Percentiles rank a stretch among this genome's conserved stretches.
Evolutionary conservation across 805 yeast species (phyloP).

Genomic region (Candida nanaspora): DNA sequence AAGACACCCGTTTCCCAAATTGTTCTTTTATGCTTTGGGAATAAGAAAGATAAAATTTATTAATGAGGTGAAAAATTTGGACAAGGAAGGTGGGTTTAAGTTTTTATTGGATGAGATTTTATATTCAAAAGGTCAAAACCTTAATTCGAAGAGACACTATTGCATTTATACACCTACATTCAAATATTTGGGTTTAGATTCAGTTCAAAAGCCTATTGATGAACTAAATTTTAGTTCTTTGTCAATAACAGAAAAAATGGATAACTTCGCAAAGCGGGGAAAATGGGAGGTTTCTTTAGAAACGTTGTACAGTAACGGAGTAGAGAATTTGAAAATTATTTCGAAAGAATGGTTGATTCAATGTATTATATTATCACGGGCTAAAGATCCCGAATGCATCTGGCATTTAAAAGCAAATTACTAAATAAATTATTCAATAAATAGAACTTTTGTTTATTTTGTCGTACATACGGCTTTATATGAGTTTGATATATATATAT

Average conservation of each 20-base stretch:
- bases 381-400: neutral
- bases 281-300: neutral
- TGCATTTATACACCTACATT: neutral
- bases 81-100: neutral
- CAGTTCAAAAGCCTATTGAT: too few species aligned
- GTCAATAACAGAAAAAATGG: neutral
- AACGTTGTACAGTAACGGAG: neutral
- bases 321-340: too few species aligned
- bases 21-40: conserved; percentile 15
- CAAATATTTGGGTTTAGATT: neutral
- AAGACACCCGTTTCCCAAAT: conserved; percentile 12
- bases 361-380: conserved; percentile 38
- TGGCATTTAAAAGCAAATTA: neutral
- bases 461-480: too few species aligned
- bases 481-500: too few species aligned
- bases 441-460: too few species aligned
- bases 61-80: neutral
- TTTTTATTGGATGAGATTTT: neutral
- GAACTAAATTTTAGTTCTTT: too few species aligned
- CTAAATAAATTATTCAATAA: neutral
- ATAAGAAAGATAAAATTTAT: neutral
- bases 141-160: neutral
- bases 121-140: neutral
- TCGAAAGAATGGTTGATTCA: conserved; percentile 58
- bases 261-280: neutral